Percentiles rank a stretch among this genome's conserved stretches.
Conservation (phyloP, 1,139 yeast species). For the Candida labiduridarum region DNA sequence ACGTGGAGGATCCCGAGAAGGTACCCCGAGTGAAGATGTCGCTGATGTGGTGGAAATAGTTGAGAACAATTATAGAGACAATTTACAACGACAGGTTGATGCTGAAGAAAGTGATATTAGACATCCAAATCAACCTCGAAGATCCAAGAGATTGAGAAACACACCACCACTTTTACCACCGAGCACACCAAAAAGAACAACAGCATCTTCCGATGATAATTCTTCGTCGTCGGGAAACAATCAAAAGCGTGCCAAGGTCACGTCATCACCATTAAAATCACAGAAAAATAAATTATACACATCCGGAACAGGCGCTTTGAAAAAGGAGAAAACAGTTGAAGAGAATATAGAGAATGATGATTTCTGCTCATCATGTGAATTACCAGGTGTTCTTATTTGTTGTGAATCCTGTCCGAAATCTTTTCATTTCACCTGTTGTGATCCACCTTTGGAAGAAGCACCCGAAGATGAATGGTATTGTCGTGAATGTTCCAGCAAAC, state of each 20-base stretch:
- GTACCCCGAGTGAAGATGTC: slow-evolving; percentile 10
- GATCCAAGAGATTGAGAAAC: slow-evolving; percentile 16
- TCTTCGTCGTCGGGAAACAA: slow-evolving; percentile 13
- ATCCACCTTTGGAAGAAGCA: slow-evolving; percentile 81
- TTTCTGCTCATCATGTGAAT: slow-evolving; percentile 85
- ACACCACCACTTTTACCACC: slow-evolving; percentile 7
- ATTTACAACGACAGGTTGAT: slow-evolving; percentile 31
- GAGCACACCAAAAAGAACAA: slow-evolving; percentile 15
- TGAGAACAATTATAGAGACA: slow-evolving; percentile 23
- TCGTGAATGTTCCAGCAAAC: slow-evolving; percentile 59
- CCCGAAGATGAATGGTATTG: slow-evolving; percentile 95
- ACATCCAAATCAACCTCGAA: slow-evolving; percentile 16
- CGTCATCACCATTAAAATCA: slow-evolving; percentile 41
- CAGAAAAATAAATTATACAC: slow-evolving; percentile 34
- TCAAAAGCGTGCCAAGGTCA: slow-evolving; percentile 39
- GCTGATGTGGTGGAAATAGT: slow-evolving; percentile 9
- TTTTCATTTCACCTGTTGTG: slow-evolving; percentile 87
- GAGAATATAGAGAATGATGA: slow-evolving; percentile 69
- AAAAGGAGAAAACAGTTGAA: slow-evolving; percentile 13
- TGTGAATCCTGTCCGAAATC: slow-evolving; percentile 93
- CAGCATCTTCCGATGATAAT: neutral
- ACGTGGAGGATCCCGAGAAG: slow-evolving; percentile 10
- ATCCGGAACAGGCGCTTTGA: slow-evolving; percentile 14
- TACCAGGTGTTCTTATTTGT: slow-evolving; percentile 85
- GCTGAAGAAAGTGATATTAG: slow-evolving; percentile 35